phyloP scores from a whole-genome alignment of 2,329 filamentous ascomycete species.

The Coccinonectria pachysandricola region DNA sequence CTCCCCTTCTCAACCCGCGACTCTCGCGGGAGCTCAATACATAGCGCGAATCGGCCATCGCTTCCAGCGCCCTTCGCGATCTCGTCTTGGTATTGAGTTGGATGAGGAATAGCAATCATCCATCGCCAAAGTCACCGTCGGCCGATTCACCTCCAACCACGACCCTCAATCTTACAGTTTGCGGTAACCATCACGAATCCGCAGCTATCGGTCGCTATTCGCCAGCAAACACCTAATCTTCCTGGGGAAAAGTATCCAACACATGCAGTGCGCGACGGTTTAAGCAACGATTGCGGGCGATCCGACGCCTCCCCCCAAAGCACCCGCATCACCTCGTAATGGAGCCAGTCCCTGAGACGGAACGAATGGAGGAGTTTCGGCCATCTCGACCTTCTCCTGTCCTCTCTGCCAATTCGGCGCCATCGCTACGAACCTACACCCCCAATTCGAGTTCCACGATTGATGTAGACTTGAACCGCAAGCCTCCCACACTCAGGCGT shows the following conservation, averaged over 20 bases:
- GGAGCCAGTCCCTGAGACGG: slow-evolving; percentile 59
- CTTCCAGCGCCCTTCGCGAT: no score
- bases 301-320: slow-evolving; percentile 8
- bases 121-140: no score
- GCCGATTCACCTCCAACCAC: no score
- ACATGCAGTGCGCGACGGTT: no score
- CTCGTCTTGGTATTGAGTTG: no score
- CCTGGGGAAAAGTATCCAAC: no score
- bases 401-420: slow-evolving; percentile 35
- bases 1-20: no score
- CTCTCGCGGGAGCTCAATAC: no score
- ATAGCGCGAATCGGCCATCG: no score
- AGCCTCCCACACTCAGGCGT: slow-evolving; percentile 44
- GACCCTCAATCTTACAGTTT: no score
- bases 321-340: slow-evolving; percentile 29
- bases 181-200: no score
- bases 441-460: slow-evolving; percentile 26
- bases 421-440: slow-evolving; percentile 40
- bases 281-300: slow-evolving; percentile 17
- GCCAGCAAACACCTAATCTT: neutral
- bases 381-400: slow-evolving; percentile 46
- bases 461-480: slow-evolving; percentile 35
- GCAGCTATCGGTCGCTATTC: slow-evolving; percentile 1
- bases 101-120: no score
- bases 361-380: slow-evolving; percentile 57